A percentile compares a stretch with the other conserved stretches of the same genome.
phyloP scores from a whole-genome alignment of 768 basidiomycete species.

The Suillus discolor region DNA sequence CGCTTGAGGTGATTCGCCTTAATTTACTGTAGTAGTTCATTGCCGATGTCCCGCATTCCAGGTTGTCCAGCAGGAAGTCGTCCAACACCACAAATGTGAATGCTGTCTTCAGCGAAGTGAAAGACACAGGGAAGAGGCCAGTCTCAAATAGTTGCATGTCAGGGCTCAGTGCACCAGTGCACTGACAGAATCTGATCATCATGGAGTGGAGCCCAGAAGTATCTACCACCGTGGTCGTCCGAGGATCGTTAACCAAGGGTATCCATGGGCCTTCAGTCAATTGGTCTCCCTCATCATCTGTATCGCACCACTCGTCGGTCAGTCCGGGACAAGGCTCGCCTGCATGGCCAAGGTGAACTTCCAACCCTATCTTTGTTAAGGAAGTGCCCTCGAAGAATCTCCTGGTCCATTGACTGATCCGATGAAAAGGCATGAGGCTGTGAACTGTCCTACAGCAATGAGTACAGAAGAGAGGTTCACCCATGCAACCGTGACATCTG shows the following conservation, averaged over 20 bases:
- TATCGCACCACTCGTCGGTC: neutral
- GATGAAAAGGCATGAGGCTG: slow-evolving; percentile 12
- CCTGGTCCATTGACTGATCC: no score
- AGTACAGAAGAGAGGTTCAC: slow-evolving; percentile 2
- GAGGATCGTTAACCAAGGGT: no score
- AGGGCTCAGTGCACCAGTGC: no score
- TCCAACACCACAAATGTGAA: neutral
- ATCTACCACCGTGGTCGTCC: neutral
- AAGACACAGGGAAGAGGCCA: no score
- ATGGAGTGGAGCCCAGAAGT: neutral
- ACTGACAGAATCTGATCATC: no score
- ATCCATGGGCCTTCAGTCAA: neutral
- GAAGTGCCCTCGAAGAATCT: no score
- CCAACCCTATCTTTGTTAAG: no score
- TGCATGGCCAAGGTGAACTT: no score
- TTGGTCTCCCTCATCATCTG: neutral
- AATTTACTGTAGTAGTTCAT: slow-evolving; percentile 16
- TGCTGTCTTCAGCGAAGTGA: slow-evolving; percentile 5
- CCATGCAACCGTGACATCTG: slow-evolving; percentile 1
- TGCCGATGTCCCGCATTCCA: slow-evolving; percentile 18
- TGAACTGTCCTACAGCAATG: neutral
- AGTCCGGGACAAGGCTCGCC: slow-evolving; percentile 7
- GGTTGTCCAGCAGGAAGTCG: slow-evolving; percentile 9
- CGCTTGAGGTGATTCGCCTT: neutral
- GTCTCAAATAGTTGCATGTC: no score